Percentiles rank a stretch among this genome's conserved stretches.
phyloP scores from a whole-genome alignment of 2,329 filamentous ascomycete species.

The Mycosphaerelloides madeirae region DNA sequence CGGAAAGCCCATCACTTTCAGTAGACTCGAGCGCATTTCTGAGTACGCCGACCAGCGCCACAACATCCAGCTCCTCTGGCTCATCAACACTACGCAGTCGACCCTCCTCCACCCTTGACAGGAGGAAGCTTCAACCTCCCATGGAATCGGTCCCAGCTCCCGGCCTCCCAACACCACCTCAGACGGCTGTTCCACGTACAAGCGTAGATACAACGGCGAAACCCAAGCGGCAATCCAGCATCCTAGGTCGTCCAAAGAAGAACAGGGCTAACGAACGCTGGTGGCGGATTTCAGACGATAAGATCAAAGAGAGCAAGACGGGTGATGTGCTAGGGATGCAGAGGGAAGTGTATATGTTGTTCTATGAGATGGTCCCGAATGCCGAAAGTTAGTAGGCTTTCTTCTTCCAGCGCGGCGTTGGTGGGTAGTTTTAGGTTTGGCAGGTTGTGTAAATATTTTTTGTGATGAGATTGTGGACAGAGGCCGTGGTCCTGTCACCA shows the following conservation, averaged over 20 bases:
- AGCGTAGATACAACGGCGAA: constrained; percentile 4
- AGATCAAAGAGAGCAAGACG: constrained; percentile 90
- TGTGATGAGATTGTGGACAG: no score
- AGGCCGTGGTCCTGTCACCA: no score
- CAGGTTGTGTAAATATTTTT: no score
- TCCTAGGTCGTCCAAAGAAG: constrained; percentile 42
- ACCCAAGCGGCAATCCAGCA: constrained; percentile 3
- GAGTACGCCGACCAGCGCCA: constrained; percentile 12
- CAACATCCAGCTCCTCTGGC: constrained; percentile 17
- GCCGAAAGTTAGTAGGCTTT: neutral
- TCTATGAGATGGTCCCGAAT: constrained; percentile 73
- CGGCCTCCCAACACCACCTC: constrained; percentile 23
- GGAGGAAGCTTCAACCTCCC: constrained; percentile 13
- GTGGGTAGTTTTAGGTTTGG: neutral
- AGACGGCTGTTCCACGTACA: constrained; percentile 3
- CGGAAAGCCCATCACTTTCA: constrained; percentile 5
- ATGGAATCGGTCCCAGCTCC: constrained; percentile 26
- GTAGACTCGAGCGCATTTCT: constrained; percentile 13
- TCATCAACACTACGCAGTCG: constrained; percentile 16
- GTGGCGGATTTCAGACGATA: constrained; percentile 98
- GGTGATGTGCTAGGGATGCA: constrained; percentile 89
- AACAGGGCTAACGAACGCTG: constrained; percentile 65
- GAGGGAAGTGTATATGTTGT: constrained; percentile 89
- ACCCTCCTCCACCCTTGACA: constrained; percentile 7
- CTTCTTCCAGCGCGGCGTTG: constrained; percentile 1